Percentiles rank a stretch among this genome's conserved stretches.
Evolutionary conservation across 2,329 filamentous ascomycete species (phyloP).

Genomic region (Trichoderma gracile): DNA sequence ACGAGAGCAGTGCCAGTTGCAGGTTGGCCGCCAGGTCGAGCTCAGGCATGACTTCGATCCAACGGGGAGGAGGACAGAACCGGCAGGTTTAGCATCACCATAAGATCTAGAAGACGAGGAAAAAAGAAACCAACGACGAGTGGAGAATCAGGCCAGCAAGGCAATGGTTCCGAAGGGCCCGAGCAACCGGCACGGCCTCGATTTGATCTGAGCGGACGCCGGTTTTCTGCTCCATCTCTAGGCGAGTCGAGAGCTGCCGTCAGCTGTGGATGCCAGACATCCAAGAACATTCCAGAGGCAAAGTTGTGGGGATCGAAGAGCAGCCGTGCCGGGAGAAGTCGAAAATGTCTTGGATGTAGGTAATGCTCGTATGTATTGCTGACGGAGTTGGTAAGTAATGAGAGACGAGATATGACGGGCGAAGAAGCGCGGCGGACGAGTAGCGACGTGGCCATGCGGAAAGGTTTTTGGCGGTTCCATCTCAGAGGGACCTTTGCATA

Average conservation of each 20-base stretch:
- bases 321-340: background rate
- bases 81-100: background rate
- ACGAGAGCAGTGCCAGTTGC: background rate
- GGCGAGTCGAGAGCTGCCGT: slow-evolving; percentile 6
- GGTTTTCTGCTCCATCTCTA: slow-evolving; percentile 8
- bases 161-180: slow-evolving; percentile 23
- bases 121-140: background rate
- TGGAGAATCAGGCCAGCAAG: background rate
- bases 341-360: too few relatives aligned
- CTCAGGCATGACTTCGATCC: slow-evolving; percentile 8
- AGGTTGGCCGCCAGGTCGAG: background rate
- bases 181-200: slow-evolving; percentile 22
- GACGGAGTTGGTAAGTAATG: background rate
- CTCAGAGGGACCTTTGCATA: background rate
- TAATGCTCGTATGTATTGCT: background rate
- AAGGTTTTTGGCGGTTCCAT: slow-evolving; percentile 6
- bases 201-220: slow-evolving; percentile 20
- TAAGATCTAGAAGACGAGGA: background rate
- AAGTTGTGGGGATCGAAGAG: slow-evolving; percentile 17
- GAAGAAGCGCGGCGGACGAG: background rate
- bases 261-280: slow-evolving; percentile 1
- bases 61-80: background rate
- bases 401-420: too few relatives aligned
- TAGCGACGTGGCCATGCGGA: slow-evolving; percentile 4
- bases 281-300: slow-evolving; percentile 21